These are phyloP conservation scores for Stagonosporopsis tanaceti DNA, from an alignment of 2,329 filamentous ascomycete species.

Conservation along the genomic window DNA sequence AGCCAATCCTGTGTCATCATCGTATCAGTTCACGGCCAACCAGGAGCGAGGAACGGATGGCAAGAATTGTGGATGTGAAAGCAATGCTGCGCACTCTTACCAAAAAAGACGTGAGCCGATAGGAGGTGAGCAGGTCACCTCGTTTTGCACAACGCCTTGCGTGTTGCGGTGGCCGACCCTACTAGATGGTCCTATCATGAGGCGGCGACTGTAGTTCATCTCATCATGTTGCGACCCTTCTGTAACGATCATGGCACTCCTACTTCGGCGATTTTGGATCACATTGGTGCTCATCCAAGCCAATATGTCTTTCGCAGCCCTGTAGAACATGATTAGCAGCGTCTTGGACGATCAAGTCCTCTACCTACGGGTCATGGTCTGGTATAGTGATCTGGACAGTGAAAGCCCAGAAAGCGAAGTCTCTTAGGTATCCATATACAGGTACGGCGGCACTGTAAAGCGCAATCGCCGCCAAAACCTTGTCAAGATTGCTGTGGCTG, in stretches of 20 bases:
- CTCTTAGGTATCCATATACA: slow-evolving; percentile 26
- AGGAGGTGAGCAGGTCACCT: slow-evolving; percentile 17
- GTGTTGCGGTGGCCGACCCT: not conserved
- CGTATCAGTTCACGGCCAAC: not conserved
- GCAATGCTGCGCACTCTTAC: slow-evolving; percentile 12
- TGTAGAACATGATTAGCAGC: not conserved
- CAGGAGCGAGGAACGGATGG: not conserved
- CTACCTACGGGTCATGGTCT: slow-evolving; percentile 29
- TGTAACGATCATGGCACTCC: slow-evolving; percentile 34
- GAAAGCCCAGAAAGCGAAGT: slow-evolving; percentile 27
- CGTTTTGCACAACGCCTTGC: not conserved
- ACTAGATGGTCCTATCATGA: not conserved
- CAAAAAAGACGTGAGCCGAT: slow-evolving; percentile 34
- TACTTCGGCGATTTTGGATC: slow-evolving; percentile 30
- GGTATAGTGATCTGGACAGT: slow-evolving; percentile 36
- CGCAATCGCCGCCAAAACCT: slow-evolving; percentile 32
- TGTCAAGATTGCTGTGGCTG: slow-evolving; percentile 29
- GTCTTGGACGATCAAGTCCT: too few species aligned
- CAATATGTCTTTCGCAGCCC: slow-evolving; percentile 34
- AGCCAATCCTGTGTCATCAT: slow-evolving; percentile 31
- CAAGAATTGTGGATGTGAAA: not conserved
- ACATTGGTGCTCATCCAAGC: slow-evolving; percentile 39
- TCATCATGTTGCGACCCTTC: slow-evolving; percentile 21
- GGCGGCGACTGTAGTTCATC: not conserved
- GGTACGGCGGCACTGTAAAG: slow-evolving; percentile 35